Base-by-base conservation (phyloP, 371 early-diverging fungal genomes). In the Mortierella sp. region DNA sequence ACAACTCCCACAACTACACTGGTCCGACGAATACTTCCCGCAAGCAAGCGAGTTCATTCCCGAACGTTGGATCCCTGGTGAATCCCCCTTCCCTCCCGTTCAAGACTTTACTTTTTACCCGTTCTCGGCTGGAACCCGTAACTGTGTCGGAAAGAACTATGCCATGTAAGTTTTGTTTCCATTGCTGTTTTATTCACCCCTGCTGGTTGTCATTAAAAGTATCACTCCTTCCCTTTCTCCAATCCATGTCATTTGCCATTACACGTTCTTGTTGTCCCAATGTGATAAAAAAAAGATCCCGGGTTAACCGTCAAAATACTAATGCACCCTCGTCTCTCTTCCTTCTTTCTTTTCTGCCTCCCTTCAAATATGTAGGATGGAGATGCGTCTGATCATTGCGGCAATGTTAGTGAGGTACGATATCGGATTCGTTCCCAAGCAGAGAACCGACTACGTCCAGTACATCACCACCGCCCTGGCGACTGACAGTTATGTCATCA, bases 61-160 rank as follows among this genome's bases (percentile, higher is more conserved):
- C 2, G 80, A 79, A 57, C 70, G 84, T 14, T 83, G 84, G 84
- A 58, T 83, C 26, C 74, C 77, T 3, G 84, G 72, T 2, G 84
- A 83, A 16, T 75, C 84, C 0, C 77, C 75, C 3, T 83, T 80
- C 68, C 80, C 75, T n/a, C 74, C 80, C 5, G 48, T 86, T 9
- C 74, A 83, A 26, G 83, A 80, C 34, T 83, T 78, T 63, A 80
- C 77, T 5, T 88, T 85, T 28, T 78, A 78, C 8, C 86, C 86
- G 4, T 88, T 88, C 77, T 77, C 78, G 8, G 84, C 79, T 16
- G 87, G 88, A 19, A 81, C 87, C 34, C 77, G 87, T 16, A 83
- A 80, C 44, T 88, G 88, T 75, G 84, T 88, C 7, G 87, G 88
- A 57, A 83, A 83, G 84, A 83, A 87, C 76, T 84, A 87, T 70